phyloP scores from a whole-genome alignment of 1,284 basidiomycete species.

The Rhodofomes roseus region DNA sequence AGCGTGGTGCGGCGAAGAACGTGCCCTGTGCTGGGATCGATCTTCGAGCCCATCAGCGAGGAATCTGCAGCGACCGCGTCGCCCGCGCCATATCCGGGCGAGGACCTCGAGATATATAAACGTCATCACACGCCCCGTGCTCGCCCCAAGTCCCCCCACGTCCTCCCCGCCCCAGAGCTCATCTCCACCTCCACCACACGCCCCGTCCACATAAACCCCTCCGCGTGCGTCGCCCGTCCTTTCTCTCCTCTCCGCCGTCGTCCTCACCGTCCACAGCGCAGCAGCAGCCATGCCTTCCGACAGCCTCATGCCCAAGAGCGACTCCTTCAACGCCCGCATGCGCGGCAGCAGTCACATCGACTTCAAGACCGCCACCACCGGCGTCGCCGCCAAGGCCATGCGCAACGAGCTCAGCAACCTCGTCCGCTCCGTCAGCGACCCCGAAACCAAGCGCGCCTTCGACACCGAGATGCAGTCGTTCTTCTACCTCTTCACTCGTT shows the following conservation, averaged over 20 bases:
- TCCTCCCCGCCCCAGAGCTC: conserved; percentile 51
- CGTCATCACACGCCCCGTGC: conserved; percentile 58
- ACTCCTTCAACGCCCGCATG: conserved; percentile 61
- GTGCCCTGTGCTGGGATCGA: conserved; percentile 28
- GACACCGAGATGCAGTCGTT: conserved; percentile 99
- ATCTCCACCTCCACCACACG: conserved; percentile 62
- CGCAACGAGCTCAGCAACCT: conserved; percentile 96
- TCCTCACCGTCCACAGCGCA: conserved; percentile 14
- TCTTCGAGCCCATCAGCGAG: conserved; percentile 52
- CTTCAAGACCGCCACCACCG: conserved; percentile 98
- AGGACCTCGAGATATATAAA: conserved; percentile 30
- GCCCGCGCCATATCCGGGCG: conserved; percentile 22
- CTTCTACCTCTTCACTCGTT: conserved; percentile 99
- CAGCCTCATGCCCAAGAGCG: conserved; percentile 55
- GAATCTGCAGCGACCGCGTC: conserved; percentile 25
- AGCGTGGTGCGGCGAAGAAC: conserved; percentile 3
- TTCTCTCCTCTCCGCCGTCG: conserved; percentile 6
- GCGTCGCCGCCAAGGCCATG: conserved; percentile 97
- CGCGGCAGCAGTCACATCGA: conserved; percentile 72
- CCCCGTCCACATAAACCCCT: conserved; percentile 52
- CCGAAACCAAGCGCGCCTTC: conserved; percentile 84
- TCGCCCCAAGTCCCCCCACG: conserved; percentile 33
- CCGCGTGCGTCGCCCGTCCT: conserved; percentile 22
- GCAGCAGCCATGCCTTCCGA: conserved; percentile 39
- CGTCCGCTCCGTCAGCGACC: conserved; percentile 81